These are phyloP conservation scores for Obelidium mucronatum DNA, from an alignment of 192 early-diverging fungal genomes.

Conservation along the genomic window DNA sequence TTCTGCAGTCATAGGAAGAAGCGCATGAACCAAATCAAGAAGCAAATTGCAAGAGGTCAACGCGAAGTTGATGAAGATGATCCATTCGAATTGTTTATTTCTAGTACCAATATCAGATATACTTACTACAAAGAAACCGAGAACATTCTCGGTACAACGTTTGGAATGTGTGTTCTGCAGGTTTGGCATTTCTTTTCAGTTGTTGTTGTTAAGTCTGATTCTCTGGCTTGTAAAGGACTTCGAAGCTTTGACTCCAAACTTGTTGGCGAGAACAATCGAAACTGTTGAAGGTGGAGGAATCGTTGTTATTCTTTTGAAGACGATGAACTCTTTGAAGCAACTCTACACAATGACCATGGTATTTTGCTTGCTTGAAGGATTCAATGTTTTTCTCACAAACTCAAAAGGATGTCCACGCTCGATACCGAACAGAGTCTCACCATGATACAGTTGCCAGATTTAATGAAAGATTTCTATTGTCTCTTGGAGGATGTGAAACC, in stretches of 20 bases:
- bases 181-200: slow-evolving; percentile 7
- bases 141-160: slow-evolving; percentile 98
- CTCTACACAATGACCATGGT: slow-evolving; percentile 98
- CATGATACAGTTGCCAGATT: slow-evolving; percentile 94
- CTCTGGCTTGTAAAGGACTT: slow-evolving; percentile 73
- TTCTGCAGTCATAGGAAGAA: slow-evolving; percentile 92
- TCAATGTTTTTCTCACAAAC: too few species aligned
- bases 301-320: slow-evolving; percentile 90
- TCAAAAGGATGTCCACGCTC: slow-evolving; percentile 86
- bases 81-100: slow-evolving; percentile 98
- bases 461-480: slow-evolving; percentile 97
- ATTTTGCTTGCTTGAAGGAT: neutral
- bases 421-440: slow-evolving; percentile 94
- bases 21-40: slow-evolving; percentile 95
- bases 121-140: slow-evolving; percentile 99
- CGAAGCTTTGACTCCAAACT: slow-evolving; percentile 97
- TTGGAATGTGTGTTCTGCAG: slow-evolving; percentile 93
- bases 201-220: slow-evolving; percentile 28
- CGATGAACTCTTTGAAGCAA: slow-evolving; percentile 95
- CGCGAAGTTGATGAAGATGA: slow-evolving; percentile 93
- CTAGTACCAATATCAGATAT: slow-evolving; percentile 95
- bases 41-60: slow-evolving; percentile 89
- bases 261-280: slow-evolving; percentile 95
- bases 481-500: slow-evolving; percentile 83
- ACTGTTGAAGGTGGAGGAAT: slow-evolving; percentile 98